Conservation (phyloP, 306 rosid species). For the Nissolia schottii region DNA sequence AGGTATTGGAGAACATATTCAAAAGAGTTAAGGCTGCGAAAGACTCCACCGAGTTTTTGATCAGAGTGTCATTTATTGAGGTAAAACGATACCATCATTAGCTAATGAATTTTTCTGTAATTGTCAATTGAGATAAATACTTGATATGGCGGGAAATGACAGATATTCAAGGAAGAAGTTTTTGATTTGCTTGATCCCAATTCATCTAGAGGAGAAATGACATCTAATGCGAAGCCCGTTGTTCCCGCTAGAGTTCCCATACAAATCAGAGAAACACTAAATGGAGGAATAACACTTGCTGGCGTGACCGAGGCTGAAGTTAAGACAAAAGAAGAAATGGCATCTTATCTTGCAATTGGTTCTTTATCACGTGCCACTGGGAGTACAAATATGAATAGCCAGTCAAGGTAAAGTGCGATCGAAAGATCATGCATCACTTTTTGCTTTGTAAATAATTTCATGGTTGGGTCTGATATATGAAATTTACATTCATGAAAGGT, state of each 20-base stretch:
- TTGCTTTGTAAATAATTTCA: background rate
- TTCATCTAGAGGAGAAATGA: conserved; percentile 49
- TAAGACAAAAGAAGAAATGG: conserved; percentile 79
- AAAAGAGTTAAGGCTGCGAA: conserved; percentile 38
- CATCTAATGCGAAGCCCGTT: conserved; percentile 35
- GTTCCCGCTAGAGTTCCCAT: conserved; percentile 67
- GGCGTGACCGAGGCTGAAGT: conserved; percentile 86
- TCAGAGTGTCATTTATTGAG: conserved; percentile 90
- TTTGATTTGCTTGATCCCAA: conserved; percentile 77
- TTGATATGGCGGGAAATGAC: conserved; percentile 13
- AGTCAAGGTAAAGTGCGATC: conserved; percentile 61
- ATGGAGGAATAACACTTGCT: conserved; percentile 87
- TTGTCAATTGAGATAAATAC: background rate
- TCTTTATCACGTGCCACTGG: conserved; percentile 84
- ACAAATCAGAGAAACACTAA: conserved; percentile 77
- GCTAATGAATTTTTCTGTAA: background rate
- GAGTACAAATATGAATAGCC: conserved; percentile 90
- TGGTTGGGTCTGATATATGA: background rate
- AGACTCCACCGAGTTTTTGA: conserved; percentile 56
- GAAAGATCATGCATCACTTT: background rate
- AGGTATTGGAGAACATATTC: conserved; percentile 66
- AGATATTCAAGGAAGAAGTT: conserved; percentile 94
- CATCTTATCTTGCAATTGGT: conserved; percentile 64
- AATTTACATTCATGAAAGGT: conserved; percentile 20
- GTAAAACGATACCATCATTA: conserved; percentile 26